Conservation (phyloP, 2,329 filamentous ascomycete species). For the Dactylella cylindrospora region DNA sequence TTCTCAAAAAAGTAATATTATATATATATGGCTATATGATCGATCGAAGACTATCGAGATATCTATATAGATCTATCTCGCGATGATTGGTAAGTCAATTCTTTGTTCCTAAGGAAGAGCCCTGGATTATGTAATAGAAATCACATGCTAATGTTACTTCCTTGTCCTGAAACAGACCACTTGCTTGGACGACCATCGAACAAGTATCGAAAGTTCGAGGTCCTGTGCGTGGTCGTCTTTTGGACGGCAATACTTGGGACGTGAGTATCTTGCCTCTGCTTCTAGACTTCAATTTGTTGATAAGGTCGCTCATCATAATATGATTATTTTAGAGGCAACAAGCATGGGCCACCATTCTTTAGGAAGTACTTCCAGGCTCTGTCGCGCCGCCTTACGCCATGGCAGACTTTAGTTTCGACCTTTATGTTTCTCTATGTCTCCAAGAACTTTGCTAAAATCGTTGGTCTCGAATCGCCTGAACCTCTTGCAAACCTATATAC, state of each 20-base stretch:
- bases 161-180: constrained; percentile 67
- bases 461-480: constrained; percentile 88
- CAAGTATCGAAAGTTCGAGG: constrained; percentile 88
- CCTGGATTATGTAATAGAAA: not conserved
- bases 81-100: constrained; percentile 25
- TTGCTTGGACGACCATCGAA: constrained; percentile 86
- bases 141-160: constrained; percentile 14
- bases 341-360: constrained; percentile 79
- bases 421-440: constrained; percentile 88
- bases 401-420: constrained; percentile 85
- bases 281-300: not conserved
- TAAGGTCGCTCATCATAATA: constrained; percentile 44
- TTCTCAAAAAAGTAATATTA: no score
- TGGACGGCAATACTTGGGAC: constrained; percentile 83
- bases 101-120: not conserved
- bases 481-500: constrained; percentile 93
- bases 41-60: no score
- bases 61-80: no score
- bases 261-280: constrained; percentile 55
- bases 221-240: constrained; percentile 84
- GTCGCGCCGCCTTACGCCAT: constrained; percentile 72
- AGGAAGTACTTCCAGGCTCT: constrained; percentile 70
- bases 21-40: no score
- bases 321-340: constrained; percentile 66
- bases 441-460: constrained; percentile 89